phyloP scores from a whole-genome alignment of 495 filamentous ascomycete species.

The Talaromyces proteolyticus region DNA sequence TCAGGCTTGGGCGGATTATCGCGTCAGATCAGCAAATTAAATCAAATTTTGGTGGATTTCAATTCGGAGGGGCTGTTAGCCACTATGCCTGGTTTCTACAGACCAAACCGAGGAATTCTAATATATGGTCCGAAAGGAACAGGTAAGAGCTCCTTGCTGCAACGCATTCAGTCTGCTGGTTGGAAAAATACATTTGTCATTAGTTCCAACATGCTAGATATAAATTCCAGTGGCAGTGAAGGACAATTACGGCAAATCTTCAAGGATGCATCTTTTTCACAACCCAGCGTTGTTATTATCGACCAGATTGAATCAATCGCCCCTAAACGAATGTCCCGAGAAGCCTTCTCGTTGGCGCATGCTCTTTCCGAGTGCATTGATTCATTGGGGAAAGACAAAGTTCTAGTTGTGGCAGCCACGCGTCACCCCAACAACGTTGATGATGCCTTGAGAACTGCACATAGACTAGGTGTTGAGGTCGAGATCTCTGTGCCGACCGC shows the following conservation, averaged over 20 bases:
- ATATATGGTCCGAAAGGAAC: slow-evolving; percentile 80
- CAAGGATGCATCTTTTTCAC: slow-evolving; percentile 58
- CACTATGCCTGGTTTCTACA: slow-evolving; percentile 37
- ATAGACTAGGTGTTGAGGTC: slow-evolving; percentile 65
- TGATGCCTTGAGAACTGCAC: slow-evolving; percentile 58
- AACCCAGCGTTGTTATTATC: slow-evolving; percentile 79
- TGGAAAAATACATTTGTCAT: slow-evolving; percentile 65
- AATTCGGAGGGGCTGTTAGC: slow-evolving; percentile 26
- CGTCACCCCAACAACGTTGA: slow-evolving; percentile 72
- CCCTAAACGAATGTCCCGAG: slow-evolving; percentile 45
- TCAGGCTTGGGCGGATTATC: slow-evolving; percentile 56
- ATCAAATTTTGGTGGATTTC: slow-evolving; percentile 58
- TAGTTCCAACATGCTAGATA: slow-evolving; percentile 44
- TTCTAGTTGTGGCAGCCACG: slow-evolving; percentile 71
- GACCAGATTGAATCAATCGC: slow-evolving; percentile 76
- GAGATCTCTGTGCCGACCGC: slow-evolving; percentile 76
- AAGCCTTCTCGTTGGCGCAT: slow-evolving; percentile 28
- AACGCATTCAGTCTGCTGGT: slow-evolving; percentile 56
- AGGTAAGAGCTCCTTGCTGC: slow-evolving; percentile 69
- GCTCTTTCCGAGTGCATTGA: slow-evolving; percentile 41
- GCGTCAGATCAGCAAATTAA: slow-evolving; percentile 57
- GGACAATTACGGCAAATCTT: slow-evolving; percentile 63
- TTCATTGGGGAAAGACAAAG: slow-evolving; percentile 29
- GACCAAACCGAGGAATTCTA: slow-evolving; percentile 52
- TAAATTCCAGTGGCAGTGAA: slow-evolving; percentile 33